Conservation (phyloP, 1,284 basidiomycete species). For the Cryptococcus sp. region DNA sequence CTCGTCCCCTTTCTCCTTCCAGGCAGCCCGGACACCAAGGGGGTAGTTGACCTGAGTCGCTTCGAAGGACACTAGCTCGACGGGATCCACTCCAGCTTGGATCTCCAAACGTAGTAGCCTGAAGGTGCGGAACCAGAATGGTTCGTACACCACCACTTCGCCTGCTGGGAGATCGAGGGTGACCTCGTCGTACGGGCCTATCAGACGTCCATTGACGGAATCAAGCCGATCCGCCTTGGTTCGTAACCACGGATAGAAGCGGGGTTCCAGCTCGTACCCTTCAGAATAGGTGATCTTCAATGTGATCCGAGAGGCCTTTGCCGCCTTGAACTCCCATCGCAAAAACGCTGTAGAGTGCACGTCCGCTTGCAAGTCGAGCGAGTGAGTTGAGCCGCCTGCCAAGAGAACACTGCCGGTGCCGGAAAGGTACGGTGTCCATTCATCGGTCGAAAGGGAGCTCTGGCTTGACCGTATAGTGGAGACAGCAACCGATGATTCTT, state of each 20-base stretch:
- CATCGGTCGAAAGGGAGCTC: neutral
- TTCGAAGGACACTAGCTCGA: slow-evolving; percentile 18
- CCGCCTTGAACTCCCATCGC: slow-evolving; percentile 15
- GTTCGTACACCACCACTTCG: slow-evolving; percentile 22
- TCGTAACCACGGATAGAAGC: slow-evolving; percentile 29
- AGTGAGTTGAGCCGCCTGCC: slow-evolving; percentile 6
- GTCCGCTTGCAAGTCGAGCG: slow-evolving; percentile 25
- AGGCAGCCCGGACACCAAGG: slow-evolving; percentile 24
- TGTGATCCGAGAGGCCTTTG: slow-evolving; percentile 8
- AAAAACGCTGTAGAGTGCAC: slow-evolving; percentile 36
- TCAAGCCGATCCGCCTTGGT: slow-evolving; percentile 33
- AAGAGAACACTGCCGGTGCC: slow-evolving; percentile 7
- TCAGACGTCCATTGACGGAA: slow-evolving; percentile 16
- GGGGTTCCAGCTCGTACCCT: slow-evolving; percentile 30
- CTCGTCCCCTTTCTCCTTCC: slow-evolving; percentile 22
- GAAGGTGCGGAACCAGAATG: slow-evolving; percentile 42
- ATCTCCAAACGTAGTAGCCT: slow-evolving; percentile 24
- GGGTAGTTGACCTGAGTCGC: slow-evolving; percentile 37
- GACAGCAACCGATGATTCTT: slow-evolving; percentile 15
- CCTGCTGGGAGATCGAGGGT: slow-evolving; percentile 16
- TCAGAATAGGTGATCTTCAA: slow-evolving; percentile 35
- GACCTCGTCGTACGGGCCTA: slow-evolving; percentile 33
- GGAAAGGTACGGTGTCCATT: slow-evolving; percentile 15
- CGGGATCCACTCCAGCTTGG: neutral
- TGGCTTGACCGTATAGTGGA: slow-evolving; percentile 10